Evolutionary conservation across 306 rosid species (phyloP).

Genomic region (Crataegus laevigata): DNA sequence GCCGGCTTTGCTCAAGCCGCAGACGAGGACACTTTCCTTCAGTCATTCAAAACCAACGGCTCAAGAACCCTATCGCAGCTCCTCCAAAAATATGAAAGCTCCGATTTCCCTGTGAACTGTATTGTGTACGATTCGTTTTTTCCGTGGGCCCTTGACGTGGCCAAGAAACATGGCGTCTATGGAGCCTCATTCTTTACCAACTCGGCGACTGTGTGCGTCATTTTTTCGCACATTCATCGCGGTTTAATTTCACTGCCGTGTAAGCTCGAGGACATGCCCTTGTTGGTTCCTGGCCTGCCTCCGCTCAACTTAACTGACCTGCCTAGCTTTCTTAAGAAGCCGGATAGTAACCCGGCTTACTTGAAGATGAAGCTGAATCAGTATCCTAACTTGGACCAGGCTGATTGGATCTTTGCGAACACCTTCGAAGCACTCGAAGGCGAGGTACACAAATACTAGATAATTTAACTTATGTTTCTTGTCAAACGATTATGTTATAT

Average conservation of each 20-base stretch:
- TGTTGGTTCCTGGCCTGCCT: constrained; percentile 42
- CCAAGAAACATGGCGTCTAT: constrained; percentile 14
- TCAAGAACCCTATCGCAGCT: constrained; percentile 4
- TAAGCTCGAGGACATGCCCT: constrained; percentile 21
- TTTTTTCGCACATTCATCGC: constrained; percentile 8
- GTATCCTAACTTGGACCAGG: constrained; percentile 37
- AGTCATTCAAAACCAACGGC: constrained; percentile 6
- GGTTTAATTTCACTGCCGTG: constrained; percentile 24
- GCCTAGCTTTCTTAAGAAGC: constrained; percentile 45
- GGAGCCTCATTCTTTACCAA: constrained; percentile 35
- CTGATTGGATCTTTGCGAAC: constrained; percentile 48
- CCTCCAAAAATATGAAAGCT: not conserved
- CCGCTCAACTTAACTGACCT: constrained; percentile 33
- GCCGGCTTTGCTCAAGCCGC: constrained; percentile 39
- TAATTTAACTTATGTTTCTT: too few relatives aligned
- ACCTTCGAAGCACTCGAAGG: constrained; percentile 49
- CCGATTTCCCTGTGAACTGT: constrained; percentile 14
- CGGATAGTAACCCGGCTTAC: constrained; percentile 51
- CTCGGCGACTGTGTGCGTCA: constrained; percentile 26
- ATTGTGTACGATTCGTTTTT: constrained; percentile 28
- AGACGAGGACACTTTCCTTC: constrained; percentile 14
- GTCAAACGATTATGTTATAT: not conserved
- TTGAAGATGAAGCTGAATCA: constrained; percentile 55
- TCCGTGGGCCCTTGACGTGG: constrained; percentile 26
- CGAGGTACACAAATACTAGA: constrained; percentile 22